A percentile compares a stretch with the other conserved stretches of the same genome.
phyloP scores from a whole-genome alignment of 257 asterid genomes.

The Lavandula angustifolia region DNA sequence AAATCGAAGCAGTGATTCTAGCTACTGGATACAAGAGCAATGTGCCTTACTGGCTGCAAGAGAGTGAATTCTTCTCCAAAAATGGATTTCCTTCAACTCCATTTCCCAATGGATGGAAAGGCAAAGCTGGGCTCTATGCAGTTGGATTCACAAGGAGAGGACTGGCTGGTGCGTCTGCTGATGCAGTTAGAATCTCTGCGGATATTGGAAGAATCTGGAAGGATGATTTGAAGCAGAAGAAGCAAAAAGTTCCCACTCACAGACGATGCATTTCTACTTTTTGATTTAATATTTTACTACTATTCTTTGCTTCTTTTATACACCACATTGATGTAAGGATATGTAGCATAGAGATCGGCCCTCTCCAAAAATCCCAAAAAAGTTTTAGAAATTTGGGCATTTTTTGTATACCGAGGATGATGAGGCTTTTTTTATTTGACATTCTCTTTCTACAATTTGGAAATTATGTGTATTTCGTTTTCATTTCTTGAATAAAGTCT shows the following conservation, averaged over 20 bases:
- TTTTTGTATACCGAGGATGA: conserved; percentile 50
- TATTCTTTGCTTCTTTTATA: neutral
- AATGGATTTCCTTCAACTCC: conserved; percentile 62
- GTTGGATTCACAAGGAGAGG: conserved; percentile 77
- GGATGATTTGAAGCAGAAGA: conserved; percentile 54
- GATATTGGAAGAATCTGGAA: conserved; percentile 60
- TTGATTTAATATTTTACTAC: conserved; percentile 16
- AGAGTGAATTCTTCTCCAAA: conserved; percentile 49
- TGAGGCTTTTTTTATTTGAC: conserved; percentile 35
- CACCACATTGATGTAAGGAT: neutral
- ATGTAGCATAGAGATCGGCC: conserved; percentile 54
- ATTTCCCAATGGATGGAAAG: conserved; percentile 71
- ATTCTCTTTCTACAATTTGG: neutral
- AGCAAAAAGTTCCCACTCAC: conserved; percentile 50
- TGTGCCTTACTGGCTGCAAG: conserved; percentile 67
- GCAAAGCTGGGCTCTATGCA: conserved; percentile 58
- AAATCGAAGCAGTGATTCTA: conserved; percentile 51
- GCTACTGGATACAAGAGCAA: conserved; percentile 76
- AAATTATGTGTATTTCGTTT: conserved; percentile 22
- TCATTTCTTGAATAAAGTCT: no score
- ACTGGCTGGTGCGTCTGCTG: conserved; percentile 61
- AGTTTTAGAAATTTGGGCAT: conserved; percentile 49
- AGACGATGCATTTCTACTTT: conserved; percentile 61
- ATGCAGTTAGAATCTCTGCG: conserved; percentile 55
- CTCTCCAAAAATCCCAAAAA: conserved; percentile 55